These are phyloP conservation scores for Botryotinia narcissicola DNA, from an alignment of 2,329 filamentous ascomycete species.

Conservation along the genomic window DNA sequence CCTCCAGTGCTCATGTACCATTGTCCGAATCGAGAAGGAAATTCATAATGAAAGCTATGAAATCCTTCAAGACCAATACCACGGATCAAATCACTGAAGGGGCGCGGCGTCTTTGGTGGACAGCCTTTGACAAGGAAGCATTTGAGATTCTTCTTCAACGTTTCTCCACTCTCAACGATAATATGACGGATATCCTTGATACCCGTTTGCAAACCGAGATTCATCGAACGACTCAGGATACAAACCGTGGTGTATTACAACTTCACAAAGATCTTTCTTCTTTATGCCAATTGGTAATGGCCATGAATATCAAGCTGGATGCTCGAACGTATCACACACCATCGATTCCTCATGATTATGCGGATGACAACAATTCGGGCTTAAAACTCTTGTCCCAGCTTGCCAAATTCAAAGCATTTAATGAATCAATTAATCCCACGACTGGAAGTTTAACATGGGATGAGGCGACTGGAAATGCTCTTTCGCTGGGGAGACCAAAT, in stretches of 20 bases:
- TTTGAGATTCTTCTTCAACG: conserved; percentile 47
- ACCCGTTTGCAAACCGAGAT: conserved; percentile 49
- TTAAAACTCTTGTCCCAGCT: conserved; percentile 45
- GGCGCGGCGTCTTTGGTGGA: conserved; percentile 43
- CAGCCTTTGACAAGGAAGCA: conserved; percentile 46
- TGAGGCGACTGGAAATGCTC: conserved; percentile 41
- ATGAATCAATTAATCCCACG: conserved; percentile 45
- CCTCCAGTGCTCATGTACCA: conserved; percentile 46
- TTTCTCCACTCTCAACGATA: conserved; percentile 48
- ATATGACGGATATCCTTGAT: conserved; percentile 49
- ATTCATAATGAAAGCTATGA: conserved; percentile 48
- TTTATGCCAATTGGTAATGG: conserved; percentile 47
- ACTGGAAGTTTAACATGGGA: conserved; percentile 39
- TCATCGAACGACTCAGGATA: conserved; percentile 48
- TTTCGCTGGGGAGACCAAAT: conserved; percentile 41
- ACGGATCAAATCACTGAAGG: conserved; percentile 33
- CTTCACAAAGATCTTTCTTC: conserved; percentile 48
- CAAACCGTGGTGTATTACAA: conserved; percentile 48
- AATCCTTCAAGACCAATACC: conserved; percentile 41
- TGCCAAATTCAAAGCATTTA: conserved; percentile 53
- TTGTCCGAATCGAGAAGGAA: conserved; percentile 43
- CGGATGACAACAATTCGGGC: conserved; percentile 41
- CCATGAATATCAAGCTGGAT: conserved; percentile 45
- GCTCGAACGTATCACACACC: conserved; percentile 26
- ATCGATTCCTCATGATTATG: conserved; percentile 26